Percentiles rank a stretch among this genome's conserved stretches.
phyloP scores from a whole-genome alignment of 352 stramenopile species.

The Globisporangium spinosum region DNA sequence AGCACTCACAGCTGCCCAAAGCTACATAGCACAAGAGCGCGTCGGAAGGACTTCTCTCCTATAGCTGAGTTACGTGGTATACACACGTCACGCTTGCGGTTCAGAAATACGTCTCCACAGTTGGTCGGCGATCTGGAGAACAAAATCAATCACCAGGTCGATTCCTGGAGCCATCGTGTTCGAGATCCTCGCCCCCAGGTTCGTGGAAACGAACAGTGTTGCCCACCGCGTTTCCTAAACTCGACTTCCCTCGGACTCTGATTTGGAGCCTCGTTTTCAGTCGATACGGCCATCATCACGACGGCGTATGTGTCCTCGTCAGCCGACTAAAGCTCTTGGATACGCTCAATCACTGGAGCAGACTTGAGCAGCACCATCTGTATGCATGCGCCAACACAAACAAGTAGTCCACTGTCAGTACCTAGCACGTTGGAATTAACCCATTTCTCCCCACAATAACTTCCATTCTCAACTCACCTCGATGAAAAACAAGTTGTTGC shows the following conservation, averaged over 20 bases:
- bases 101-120: too few relatives aligned
- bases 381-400: neutral
- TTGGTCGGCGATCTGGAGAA: too few relatives aligned
- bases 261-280: neutral
- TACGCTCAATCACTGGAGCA: conserved; percentile 16
- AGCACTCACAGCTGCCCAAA: neutral
- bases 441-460: neutral
- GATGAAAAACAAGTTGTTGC: conserved; percentile 39
- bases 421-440: neutral
- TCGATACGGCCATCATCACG: neutral
- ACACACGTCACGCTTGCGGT: neutral
- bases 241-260: neutral
- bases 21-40: neutral
- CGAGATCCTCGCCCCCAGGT: too few relatives aligned
- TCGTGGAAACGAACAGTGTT: too few relatives aligned
- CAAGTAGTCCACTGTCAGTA: neutral
- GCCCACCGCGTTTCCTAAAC: too few relatives aligned
- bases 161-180: too few relatives aligned
- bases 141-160: too few relatives aligned
- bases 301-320: neutral
- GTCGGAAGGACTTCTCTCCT: neutral
- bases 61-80: neutral
- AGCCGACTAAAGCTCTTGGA: neutral
- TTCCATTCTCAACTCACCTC: conserved; percentile 20
- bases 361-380: conserved; percentile 20